Evolutionary conservation across 2,329 filamentous ascomycete genomes (phyloP).

Genomic region (Ampelomyces quisqualis): DNA sequence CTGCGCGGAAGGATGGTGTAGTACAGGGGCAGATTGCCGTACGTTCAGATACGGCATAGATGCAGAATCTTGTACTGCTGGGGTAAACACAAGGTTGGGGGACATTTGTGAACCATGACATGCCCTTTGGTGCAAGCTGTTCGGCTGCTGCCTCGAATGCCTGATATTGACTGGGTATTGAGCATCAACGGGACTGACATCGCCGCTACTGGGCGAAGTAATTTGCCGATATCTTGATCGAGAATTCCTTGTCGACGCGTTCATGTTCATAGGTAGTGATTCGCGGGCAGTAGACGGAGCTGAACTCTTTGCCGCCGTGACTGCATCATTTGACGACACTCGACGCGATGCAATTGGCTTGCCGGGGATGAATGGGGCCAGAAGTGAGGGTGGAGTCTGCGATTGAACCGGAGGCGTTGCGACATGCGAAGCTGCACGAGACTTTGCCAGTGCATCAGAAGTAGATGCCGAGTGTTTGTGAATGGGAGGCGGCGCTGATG

Average conservation of each 20-base stretch:
- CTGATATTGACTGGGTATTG: not conserved
- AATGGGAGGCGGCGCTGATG: conserved; percentile 12
- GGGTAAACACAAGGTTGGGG: not conserved
- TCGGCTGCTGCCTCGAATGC: not conserved
- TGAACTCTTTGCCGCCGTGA: not conserved
- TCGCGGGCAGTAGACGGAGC: not conserved
- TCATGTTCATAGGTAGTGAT: too few species aligned
- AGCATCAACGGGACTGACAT: not conserved
- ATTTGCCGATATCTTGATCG: conserved; percentile 18
- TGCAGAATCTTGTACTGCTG: not conserved
- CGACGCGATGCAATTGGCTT: conserved; percentile 8
- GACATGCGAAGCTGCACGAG: conserved; percentile 6
- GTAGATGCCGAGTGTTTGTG: conserved; percentile 10
- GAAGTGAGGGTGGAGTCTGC: conserved; percentile 16
- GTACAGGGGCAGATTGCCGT: not conserved
- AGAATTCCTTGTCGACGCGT: conserved; percentile 6
- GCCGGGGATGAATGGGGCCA: conserved; percentile 14
- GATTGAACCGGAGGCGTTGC: conserved; percentile 8
- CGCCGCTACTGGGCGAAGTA: conserved; percentile 6
- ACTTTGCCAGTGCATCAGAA: too few species aligned
- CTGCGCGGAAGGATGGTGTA: conserved; percentile 7
- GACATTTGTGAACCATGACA: not conserved
- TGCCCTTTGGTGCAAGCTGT: not conserved
- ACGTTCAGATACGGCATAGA: conserved; percentile 1
- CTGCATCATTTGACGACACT: not conserved